Base-by-base conservation (phyloP, 345 rosid species). In the Populus tremula region DNA sequence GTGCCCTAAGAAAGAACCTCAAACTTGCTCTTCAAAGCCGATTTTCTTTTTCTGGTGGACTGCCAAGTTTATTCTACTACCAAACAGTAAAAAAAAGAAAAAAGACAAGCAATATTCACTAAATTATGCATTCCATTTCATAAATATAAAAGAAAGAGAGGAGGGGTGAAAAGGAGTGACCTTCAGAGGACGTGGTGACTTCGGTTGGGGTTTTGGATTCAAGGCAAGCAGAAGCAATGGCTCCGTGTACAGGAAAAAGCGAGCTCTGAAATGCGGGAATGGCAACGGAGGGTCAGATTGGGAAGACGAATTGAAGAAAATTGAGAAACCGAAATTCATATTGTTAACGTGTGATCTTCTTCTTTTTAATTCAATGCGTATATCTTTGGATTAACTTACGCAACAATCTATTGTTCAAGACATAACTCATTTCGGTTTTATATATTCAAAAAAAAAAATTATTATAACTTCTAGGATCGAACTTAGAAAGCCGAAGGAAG, bases 161-260 rank as follows among this genome's bases (percentile, higher is more conserved):
- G 25, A 5, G 14, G 18, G 47, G 31, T 9, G 4, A 18, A 6
- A 67, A 49, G 41, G 56, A 31, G 18, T 47, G 65, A 93, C 94
- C 96, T 86, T 90, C 87, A 45, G 72, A 62, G 50, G 86, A 86
- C 25, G 81, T 17, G 54, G 73, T 76, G 31, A 75, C 82, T 68
- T 88, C 90, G 54, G 83, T 74, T 5, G 93, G 90, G 17, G 91
- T 90, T 79, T 87, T 90, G 61, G 98, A 93, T 75, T 90, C 98
- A 20, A 90, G 94, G 59, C 90, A 83, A 77, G 98, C 90, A 1
- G 91, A 89, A 25, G 98, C 94, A 74, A 87, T 76, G 2, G 83
- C 87, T 56, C 87, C 87, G 67, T 93, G 94, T 71, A 86, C 75
- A 23, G 98, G 98, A 5, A 83, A 79, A 54, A 89, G 84, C 14